Base-by-base conservation (phyloP, 2,329 filamentous ascomycete species). In the Aspergillus candidus region DNA sequence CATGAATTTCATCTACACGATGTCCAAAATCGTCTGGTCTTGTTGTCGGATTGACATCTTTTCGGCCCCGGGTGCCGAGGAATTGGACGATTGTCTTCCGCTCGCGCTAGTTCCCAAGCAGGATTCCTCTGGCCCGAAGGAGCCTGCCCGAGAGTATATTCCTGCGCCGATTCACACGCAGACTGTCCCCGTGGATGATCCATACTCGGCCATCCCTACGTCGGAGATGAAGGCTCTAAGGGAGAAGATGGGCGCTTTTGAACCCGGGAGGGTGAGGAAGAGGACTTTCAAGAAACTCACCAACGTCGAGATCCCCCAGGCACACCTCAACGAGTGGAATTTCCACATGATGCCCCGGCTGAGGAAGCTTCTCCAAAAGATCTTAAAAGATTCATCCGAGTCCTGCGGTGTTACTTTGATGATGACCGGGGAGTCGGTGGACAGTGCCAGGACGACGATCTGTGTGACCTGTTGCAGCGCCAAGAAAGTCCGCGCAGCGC, bases 391-490 rank as follows among this genome's bases (percentile, higher is more conserved):
- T 33, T 79, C 77, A 0, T 67, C 73, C 2, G 80, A 83, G 58
- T 80, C 79, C 2, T 76, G 78, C 52, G 78, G 76, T 43, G 80
- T 80, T 32, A 74, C 75, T 42, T 71, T 83, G 10, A 75, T 80
- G 48, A 77, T 79, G 55, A 75, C 80, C 40, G 80, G 80, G 14
- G 76, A 79, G 42, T 73, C 74, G 1, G 63, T 70, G 29, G 74
- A 79, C 38, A 77, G 71, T 17, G 78, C 79, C 6, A 72, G 72
- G 45, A 79, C 80, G 1, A 83, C 80, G 0, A 78, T 83, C 30
- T 78, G 80, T 49, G 74, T 84, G 32, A 80, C 78, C 14, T 84
- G 80, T 59, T 71, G 68, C n/a, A 82, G 77, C 47, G 65, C 70
- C 22, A 72, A 73, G 33, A 79, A 77, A 55, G 76, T 83, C 40